phyloP scores from a whole-genome alignment of 139 green algal genomes.

The Micromonas pusilla region DNA sequence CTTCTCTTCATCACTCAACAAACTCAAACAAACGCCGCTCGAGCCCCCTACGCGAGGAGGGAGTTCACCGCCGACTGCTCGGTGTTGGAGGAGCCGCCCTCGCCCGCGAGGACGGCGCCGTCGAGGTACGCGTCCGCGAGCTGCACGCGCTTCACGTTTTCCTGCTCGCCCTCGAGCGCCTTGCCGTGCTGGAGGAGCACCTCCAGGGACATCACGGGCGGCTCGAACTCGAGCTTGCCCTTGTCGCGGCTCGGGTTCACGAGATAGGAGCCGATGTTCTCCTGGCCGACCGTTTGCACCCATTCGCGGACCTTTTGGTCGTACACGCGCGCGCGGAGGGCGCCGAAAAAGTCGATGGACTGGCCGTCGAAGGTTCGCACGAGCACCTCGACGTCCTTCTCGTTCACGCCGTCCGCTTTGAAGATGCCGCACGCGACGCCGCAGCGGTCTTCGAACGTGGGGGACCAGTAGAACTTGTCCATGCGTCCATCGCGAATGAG shows the following conservation, averaged over 20 bases:
- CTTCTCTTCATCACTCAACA: not conserved
- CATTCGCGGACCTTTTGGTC: conserved; percentile 83
- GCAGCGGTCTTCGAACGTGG: conserved; percentile 85
- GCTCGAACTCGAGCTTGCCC: conserved; percentile 63
- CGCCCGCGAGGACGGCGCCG: conserved; percentile 74
- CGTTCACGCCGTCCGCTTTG: conserved; percentile 51
- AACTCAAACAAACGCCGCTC: not conserved
- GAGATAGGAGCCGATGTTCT: conserved; percentile 80
- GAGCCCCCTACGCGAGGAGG: not conserved
- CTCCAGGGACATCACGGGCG: conserved; percentile 75
- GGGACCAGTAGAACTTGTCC: conserved; percentile 99
- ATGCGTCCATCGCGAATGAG: conserved; percentile 99
- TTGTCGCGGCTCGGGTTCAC: conserved; percentile 82
- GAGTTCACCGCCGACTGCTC: conserved; percentile 1
- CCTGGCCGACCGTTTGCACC: conserved; percentile 66
- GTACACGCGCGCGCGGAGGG: conserved; percentile 86
- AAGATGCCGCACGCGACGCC: conserved; percentile 97
- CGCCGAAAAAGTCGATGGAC: conserved; percentile 99
- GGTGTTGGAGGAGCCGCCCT: conserved; percentile 44
- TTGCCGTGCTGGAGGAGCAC: conserved; percentile 84
- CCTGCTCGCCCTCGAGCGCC: conserved; percentile 86
- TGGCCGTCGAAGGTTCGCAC: conserved; percentile 97
- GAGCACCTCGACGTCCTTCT: conserved; percentile 47
- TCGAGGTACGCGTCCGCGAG: conserved; percentile 88
- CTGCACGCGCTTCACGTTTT: conserved; percentile 98